phyloP scores from a whole-genome alignment of 2,329 filamentous ascomycete genomes.

The Knoxdaviesia proteae region DNA sequence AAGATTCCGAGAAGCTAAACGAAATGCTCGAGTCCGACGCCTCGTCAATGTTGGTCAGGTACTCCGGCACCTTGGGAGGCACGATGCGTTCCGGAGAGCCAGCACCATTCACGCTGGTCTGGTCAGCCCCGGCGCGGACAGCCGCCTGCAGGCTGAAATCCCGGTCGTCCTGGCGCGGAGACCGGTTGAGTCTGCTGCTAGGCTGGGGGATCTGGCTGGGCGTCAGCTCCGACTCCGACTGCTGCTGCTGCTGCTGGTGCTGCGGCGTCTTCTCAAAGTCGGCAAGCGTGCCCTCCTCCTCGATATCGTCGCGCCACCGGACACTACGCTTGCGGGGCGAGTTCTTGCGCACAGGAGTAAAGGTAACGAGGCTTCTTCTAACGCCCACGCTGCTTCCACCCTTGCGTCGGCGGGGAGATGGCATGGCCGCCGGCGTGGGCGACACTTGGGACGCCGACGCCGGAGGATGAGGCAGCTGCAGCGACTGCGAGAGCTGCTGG shows the following conservation, averaged over 20 bases:
- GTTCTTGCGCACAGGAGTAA: conserved; percentile 34
- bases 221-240: not conserved
- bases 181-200: not conserved
- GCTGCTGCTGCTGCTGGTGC: conserved; percentile 24
- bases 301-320: conserved; percentile 76
- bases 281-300: conserved; percentile 62
- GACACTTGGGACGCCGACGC: too few species aligned
- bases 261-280: conserved; percentile 86
- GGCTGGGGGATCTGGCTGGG: not conserved
- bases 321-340: conserved; percentile 54
- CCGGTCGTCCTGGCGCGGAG: too few species aligned
- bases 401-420: conserved; percentile 66
- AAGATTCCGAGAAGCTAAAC: too few species aligned
- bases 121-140: too few species aligned
- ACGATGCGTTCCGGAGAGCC: too few species aligned
- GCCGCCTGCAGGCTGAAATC: too few species aligned
- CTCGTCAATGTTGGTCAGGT: too few species aligned
- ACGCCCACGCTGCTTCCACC: conserved; percentile 5
- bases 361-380: conserved; percentile 28
- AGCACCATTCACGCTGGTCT: too few species aligned
- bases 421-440: conserved; percentile 33
- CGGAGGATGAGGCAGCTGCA: too few species aligned
- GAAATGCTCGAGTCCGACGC: too few species aligned
- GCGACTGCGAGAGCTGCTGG: too few species aligned
- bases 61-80: too few species aligned